Conservation (phyloP, 768 basidiomycete genomes). For the Naganishia vishniacii region DNA sequence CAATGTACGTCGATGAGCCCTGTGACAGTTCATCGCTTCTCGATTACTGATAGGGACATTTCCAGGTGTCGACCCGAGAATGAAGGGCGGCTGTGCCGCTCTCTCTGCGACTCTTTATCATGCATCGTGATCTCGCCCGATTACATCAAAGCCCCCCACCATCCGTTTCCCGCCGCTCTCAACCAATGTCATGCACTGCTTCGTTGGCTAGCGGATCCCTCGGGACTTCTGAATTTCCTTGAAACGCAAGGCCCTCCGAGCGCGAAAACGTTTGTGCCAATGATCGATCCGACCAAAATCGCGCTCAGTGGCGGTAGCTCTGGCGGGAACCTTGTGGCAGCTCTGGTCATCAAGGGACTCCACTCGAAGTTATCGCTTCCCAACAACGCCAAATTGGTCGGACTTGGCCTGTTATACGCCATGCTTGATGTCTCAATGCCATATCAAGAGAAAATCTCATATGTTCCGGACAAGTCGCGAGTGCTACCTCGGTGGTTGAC, state of each 20-base stretch:
- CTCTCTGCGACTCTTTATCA: slow-evolving; percentile 23
- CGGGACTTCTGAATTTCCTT: slow-evolving; percentile 18
- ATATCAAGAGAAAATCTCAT: slow-evolving; percentile 21
- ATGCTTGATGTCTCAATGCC: slow-evolving; percentile 26
- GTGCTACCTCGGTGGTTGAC: slow-evolving; percentile 27
- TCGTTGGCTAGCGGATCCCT: slow-evolving; percentile 21
- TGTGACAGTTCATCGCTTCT: too few species aligned
- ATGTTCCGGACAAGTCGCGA: slow-evolving; percentile 22
- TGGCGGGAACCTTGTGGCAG: slow-evolving; percentile 25
- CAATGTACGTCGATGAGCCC: slow-evolving; percentile 18
- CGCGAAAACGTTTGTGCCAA: slow-evolving; percentile 18
- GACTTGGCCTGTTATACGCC: slow-evolving; percentile 23
- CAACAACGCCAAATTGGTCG: slow-evolving; percentile 14
- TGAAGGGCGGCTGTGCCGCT: slow-evolving; percentile 27
- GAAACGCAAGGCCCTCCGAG: slow-evolving; percentile 14
- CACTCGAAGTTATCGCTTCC: slow-evolving; percentile 4
- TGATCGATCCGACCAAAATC: slow-evolving; percentile 24
- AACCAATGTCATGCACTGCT: slow-evolving; percentile 25
- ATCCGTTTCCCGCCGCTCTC: slow-evolving; percentile 23
- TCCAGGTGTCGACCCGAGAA: slow-evolving; percentile 28
- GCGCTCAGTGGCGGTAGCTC: slow-evolving; percentile 24
- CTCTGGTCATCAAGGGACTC: slow-evolving; percentile 13
- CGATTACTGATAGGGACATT: neutral
- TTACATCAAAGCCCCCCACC: slow-evolving; percentile 27
- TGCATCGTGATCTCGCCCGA: slow-evolving; percentile 26